Conservation (phyloP, 495 filamentous ascomycete genomes). For the Sordaria brevicollis region DNA sequence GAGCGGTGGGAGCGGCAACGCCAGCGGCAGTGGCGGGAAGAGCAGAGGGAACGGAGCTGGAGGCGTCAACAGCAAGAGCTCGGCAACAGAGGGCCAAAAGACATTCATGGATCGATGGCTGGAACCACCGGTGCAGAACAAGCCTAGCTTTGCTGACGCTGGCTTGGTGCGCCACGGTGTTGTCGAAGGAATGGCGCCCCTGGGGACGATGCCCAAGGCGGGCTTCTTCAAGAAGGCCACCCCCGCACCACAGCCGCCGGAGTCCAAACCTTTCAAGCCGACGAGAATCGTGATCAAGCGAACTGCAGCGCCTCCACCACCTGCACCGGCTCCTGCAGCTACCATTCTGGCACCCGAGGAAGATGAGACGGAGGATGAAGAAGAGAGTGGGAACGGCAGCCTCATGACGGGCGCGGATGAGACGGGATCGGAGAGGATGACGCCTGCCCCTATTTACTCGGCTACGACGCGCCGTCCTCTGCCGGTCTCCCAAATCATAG, state of each 20-base stretch:
- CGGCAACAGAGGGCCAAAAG: slow-evolving; percentile 19
- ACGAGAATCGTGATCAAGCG: slow-evolving; percentile 32
- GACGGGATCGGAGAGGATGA: slow-evolving; percentile 8
- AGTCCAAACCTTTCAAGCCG: slow-evolving; percentile 1
- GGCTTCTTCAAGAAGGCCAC: slow-evolving; percentile 30
- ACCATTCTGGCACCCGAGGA: slow-evolving; percentile 15
- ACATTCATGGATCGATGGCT: slow-evolving; percentile 50
- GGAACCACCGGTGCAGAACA: slow-evolving; percentile 57
- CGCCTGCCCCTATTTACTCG: background rate
- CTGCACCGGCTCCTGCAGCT: background rate
- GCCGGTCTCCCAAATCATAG: background rate
- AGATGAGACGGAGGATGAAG: slow-evolving; percentile 24
- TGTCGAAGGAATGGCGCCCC: slow-evolving; percentile 57
- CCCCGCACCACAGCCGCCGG: slow-evolving; percentile 11
- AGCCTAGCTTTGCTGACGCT: slow-evolving; percentile 62
- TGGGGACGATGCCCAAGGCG: slow-evolving; percentile 53
- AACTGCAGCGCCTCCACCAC: slow-evolving; percentile 6
- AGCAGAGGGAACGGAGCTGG: background rate
- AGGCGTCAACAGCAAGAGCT: slow-evolving; percentile 13
- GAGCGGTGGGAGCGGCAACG: background rate
- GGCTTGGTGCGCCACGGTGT: slow-evolving; percentile 53
- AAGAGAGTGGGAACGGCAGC: slow-evolving; percentile 6
- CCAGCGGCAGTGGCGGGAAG: background rate
- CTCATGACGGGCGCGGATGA: slow-evolving; percentile 1
- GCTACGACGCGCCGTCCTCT: background rate